Percentiles rank a stretch among this genome's conserved stretches.
These are phyloP conservation scores for Cytospora schulzeri DNA, from an alignment of 2,329 filamentous ascomycete genomes.

Conservation along the genomic window DNA sequence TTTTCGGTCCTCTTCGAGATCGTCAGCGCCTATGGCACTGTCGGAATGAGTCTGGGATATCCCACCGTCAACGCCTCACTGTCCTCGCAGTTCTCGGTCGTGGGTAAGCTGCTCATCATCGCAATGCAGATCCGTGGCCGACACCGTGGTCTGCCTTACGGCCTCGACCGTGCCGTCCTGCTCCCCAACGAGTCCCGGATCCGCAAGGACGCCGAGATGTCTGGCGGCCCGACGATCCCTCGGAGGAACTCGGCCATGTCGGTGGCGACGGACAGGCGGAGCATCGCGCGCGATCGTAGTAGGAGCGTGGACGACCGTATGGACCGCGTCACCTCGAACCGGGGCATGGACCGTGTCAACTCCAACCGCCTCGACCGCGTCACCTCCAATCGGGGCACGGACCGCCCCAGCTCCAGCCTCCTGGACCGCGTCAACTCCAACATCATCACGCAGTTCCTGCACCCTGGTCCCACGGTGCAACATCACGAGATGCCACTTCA, in stretches of 20 bases:
- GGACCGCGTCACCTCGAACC: constrained; percentile 34
- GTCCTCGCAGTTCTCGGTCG: constrained; percentile 74
- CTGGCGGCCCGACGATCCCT: constrained; percentile 40
- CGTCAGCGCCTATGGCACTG: constrained; percentile 90
- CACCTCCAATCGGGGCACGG: constrained; percentile 23
- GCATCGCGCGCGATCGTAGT: constrained; percentile 38
- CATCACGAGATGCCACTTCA: constrained; percentile 37
- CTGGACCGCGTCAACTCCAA: constrained; percentile 43
- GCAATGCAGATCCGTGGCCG: constrained; percentile 71
- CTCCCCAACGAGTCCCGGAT: constrained; percentile 60
- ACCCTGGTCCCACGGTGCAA: constrained; percentile 48
- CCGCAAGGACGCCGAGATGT: constrained; percentile 53
- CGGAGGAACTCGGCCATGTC: constrained; percentile 42
- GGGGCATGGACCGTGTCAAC: constrained; percentile 37
- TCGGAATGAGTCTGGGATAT: constrained; percentile 87
- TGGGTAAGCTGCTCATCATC: constrained; percentile 71
- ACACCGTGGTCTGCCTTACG: constrained; percentile 69
- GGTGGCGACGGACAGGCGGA: constrained; percentile 32
- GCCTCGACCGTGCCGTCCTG: constrained; percentile 63
- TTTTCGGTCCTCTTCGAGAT: constrained; percentile 81
- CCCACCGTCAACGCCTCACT: constrained; percentile 76
- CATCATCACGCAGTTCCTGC: constrained; percentile 49
- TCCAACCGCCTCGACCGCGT: constrained; percentile 37
- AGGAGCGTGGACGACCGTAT: constrained; percentile 36
- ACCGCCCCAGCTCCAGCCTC: constrained; percentile 39